Conservation (phyloP, 768 basidiomycete species). For the Leccinum subgranulosum region DNA sequence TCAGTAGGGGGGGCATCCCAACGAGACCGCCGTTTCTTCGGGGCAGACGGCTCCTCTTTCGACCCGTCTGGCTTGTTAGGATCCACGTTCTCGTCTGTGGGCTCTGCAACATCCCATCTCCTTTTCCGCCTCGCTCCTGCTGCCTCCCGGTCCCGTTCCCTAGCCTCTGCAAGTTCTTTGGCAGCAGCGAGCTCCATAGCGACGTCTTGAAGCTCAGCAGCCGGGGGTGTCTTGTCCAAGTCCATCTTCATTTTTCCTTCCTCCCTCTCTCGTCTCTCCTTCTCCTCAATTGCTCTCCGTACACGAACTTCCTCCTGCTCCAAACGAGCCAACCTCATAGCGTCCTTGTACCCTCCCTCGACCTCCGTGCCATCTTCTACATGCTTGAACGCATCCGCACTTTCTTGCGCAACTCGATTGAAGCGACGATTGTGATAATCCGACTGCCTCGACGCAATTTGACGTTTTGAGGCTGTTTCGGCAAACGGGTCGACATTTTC, state of each 20-base stretch:
- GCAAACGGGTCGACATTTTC: constrained; percentile 90
- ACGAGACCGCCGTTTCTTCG: constrained; percentile 90
- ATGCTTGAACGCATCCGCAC: constrained; percentile 73
- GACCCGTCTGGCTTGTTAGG: constrained; percentile 62
- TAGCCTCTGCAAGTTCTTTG: constrained; percentile 36
- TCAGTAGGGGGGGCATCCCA: constrained; percentile 95
- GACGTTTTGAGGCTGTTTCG: constrained; percentile 88
- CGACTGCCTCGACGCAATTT: constrained; percentile 89
- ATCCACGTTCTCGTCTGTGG: constrained; percentile 62
- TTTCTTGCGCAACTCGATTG: constrained; percentile 75
- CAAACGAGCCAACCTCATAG: constrained; percentile 86
- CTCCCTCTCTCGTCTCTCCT: constrained; percentile 75
- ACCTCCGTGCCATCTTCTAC: constrained; percentile 63
- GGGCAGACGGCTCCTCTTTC: constrained; percentile 71
- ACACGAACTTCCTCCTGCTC: constrained; percentile 93
- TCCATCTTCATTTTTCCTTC: constrained; percentile 77
- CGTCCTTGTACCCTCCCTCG: constrained; percentile 93
- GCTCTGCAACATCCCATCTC: constrained; percentile 72
- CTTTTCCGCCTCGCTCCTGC: constrained; percentile 66
- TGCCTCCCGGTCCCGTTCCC: constrained; percentile 37
- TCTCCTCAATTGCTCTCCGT: constrained; percentile 80
- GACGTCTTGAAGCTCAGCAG: constrained; percentile 72
- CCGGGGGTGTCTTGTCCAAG: constrained; percentile 88
- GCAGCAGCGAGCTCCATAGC: constrained; percentile 62
- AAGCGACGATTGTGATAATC: constrained; percentile 96